These are phyloP conservation scores for Zymoseptoria brevis DNA, from an alignment of 2,329 filamentous ascomycete genomes.

Conservation along the genomic window DNA sequence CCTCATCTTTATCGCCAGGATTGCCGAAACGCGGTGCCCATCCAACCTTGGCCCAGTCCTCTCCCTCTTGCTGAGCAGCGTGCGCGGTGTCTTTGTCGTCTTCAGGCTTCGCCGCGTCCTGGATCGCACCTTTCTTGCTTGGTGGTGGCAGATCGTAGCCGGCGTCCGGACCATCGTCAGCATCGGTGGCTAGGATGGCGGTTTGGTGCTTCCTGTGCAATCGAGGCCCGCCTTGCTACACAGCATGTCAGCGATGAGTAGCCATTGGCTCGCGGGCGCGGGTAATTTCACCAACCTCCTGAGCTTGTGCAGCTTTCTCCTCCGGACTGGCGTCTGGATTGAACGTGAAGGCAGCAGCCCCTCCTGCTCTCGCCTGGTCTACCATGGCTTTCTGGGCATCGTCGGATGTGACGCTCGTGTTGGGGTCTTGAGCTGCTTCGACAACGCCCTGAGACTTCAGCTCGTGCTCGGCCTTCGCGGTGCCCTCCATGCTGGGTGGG, in stretches of 20 bases:
- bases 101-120: conserved; percentile 44
- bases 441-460: conserved; percentile 74
- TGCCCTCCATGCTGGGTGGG: not conserved
- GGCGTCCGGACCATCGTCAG: conserved; percentile 60
- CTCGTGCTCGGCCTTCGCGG: conserved; percentile 40
- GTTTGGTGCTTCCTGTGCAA: conserved; percentile 50
- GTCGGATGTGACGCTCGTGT: conserved; percentile 58
- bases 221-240: conserved; percentile 20
- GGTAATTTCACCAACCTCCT: conserved; percentile 47
- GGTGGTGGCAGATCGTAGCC: conserved; percentile 72
- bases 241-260: conserved; percentile 10
- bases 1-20: conserved; percentile 46
- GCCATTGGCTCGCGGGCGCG: not conserved
- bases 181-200: conserved; percentile 68
- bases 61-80: conserved; percentile 46
- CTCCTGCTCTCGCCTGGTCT: conserved; percentile 68
- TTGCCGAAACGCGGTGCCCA: conserved; percentile 84
- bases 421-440: conserved; percentile 65
- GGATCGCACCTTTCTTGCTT: conserved; percentile 59
- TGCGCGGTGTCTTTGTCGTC: conserved; percentile 37
- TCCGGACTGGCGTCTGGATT: conserved; percentile 75
- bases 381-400: conserved; percentile 68
- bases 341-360: conserved; percentile 74
- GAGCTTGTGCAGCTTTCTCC: conserved; percentile 73
- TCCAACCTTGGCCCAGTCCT: conserved; percentile 53